Percentiles rank a stretch among this genome's conserved stretches.
These are phyloP conservation scores for Rhodotorula mucilaginosa DNA, from an alignment of 1,284 basidiomycete species.

Conservation along the genomic window DNA sequence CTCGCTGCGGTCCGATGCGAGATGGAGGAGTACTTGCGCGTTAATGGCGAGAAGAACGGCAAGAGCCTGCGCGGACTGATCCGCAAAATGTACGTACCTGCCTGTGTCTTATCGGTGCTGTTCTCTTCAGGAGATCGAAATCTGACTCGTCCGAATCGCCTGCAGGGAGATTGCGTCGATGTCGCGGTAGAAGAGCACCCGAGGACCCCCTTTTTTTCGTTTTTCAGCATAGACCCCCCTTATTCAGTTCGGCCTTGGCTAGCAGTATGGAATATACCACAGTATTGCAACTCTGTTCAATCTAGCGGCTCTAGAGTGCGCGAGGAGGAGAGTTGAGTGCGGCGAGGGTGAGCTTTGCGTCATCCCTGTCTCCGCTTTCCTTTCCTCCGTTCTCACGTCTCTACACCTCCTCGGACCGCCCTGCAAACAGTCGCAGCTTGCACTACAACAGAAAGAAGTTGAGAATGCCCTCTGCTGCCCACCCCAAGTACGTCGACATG, in stretches of 20 bases:
- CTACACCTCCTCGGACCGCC: not conserved
- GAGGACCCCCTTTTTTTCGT: not conserved
- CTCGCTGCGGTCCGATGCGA: slow-evolving; percentile 64
- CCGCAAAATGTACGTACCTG: slow-evolving; percentile 60
- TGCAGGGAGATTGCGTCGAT: slow-evolving; percentile 27
- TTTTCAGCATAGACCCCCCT: not conserved
- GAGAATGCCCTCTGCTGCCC: too few species aligned
- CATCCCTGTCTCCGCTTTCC: not conserved
- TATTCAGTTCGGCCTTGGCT: not conserved
- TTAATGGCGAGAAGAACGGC: slow-evolving; percentile 67
- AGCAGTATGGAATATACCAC: too few species aligned
- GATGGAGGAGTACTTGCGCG: slow-evolving; percentile 82
- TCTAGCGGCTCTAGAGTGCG: too few species aligned
- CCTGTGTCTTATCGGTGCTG: too few species aligned
- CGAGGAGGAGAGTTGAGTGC: not conserved
- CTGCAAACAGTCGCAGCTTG: not conserved
- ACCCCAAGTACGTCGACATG: not conserved
- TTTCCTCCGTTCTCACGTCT: not conserved
- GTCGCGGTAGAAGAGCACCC: slow-evolving; percentile 7
- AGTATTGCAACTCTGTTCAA: too few species aligned
- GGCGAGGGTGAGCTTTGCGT: too few species aligned
- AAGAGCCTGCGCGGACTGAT: slow-evolving; percentile 79
- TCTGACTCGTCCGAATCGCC: not conserved
- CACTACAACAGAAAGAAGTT: not conserved
- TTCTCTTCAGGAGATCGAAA: not conserved